Conservation (phyloP, 2,329 filamentous ascomycete species). For the Microdochium bolleyi region DNA sequence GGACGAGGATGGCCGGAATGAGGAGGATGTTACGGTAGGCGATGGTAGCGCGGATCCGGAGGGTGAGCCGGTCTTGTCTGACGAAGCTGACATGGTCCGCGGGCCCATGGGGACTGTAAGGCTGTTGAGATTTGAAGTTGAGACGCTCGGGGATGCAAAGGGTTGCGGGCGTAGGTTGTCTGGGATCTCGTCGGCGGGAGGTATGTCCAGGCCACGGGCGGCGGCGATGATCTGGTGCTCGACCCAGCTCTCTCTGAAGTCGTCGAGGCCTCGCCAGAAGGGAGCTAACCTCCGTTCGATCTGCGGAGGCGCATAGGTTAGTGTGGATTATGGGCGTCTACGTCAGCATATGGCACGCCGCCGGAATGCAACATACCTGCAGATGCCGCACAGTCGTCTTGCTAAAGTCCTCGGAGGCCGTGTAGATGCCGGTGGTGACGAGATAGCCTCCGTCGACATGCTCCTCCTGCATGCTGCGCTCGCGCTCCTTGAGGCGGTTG, state of each 20-base stretch:
- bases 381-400: conserved; percentile 82
- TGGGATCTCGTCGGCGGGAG: conserved; percentile 72
- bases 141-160: conserved; percentile 38
- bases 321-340: neutral
- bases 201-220: conserved; percentile 75
- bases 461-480: conserved; percentile 84
- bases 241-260: conserved; percentile 82
- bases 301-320: conserved; percentile 33
- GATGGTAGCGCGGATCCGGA: conserved; percentile 54
- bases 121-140: conserved; percentile 57
- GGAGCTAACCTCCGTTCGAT: conserved; percentile 88
- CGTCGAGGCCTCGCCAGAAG: conserved; percentile 90
- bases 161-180: conserved; percentile 50
- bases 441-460: conserved; percentile 90
- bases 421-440: conserved; percentile 91
- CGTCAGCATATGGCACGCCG: no score
- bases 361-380: conserved; percentile 52
- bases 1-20: conserved; percentile 39
- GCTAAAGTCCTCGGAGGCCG: conserved; percentile 86
- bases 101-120: conserved; percentile 74
- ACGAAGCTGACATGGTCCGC: conserved; percentile 70
- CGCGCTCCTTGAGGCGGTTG: conserved; percentile 72
- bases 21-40: conserved; percentile 32
- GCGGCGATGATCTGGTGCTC: conserved; percentile 93
- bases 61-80: conserved; percentile 58